These are phyloP conservation scores for Imleria badia DNA, from an alignment of 768 basidiomycete species.

Conservation along the genomic window DNA sequence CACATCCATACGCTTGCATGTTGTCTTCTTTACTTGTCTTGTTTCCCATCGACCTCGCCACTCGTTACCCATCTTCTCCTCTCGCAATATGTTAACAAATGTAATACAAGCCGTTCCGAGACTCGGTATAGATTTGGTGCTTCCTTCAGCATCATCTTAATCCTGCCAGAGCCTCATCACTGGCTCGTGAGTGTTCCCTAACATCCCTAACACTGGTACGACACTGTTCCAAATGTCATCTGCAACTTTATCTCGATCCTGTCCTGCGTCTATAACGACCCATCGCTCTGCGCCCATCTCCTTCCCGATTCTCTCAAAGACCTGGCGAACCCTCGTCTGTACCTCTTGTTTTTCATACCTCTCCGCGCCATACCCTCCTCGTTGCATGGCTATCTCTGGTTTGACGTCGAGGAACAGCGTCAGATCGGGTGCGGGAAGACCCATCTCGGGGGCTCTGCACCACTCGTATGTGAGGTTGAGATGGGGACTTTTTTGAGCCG, in stretches of 20 bases:
- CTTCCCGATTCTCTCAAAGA: conserved; percentile 56
- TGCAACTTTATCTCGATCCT: conserved; percentile 47
- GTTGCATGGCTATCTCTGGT: conserved; percentile 60
- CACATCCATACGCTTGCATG: conserved; percentile 10
- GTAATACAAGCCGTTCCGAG: conserved; percentile 21
- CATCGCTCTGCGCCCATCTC: conserved; percentile 51
- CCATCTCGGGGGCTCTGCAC: conserved; percentile 85
- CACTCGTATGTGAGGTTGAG: conserved; percentile 67
- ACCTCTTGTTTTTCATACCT: conserved; percentile 82
- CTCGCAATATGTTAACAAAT: conserved; percentile 25
- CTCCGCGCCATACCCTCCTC: conserved; percentile 85
- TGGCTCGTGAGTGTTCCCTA: conserved; percentile 37
- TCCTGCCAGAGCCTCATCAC: conserved; percentile 53
- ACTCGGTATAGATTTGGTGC: conserved; percentile 5
- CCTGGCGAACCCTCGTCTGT: conserved; percentile 60
- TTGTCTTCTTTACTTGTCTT: conserved; percentile 9
- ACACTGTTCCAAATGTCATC: conserved; percentile 56
- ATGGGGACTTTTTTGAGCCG: conserved; percentile 47
- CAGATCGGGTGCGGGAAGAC: conserved; percentile 86
- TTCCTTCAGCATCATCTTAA: not conserved
- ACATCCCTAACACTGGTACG: conserved; percentile 38
- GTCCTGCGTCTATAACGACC: conserved; percentile 61
- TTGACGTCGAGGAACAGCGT: conserved; percentile 84
- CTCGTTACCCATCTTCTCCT: conserved; percentile 20
- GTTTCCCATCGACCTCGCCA: conserved; percentile 1